These are phyloP conservation scores for Ustilago loliicola DNA, from an alignment of 1,284 basidiomycete genomes.

Conservation along the genomic window DNA sequence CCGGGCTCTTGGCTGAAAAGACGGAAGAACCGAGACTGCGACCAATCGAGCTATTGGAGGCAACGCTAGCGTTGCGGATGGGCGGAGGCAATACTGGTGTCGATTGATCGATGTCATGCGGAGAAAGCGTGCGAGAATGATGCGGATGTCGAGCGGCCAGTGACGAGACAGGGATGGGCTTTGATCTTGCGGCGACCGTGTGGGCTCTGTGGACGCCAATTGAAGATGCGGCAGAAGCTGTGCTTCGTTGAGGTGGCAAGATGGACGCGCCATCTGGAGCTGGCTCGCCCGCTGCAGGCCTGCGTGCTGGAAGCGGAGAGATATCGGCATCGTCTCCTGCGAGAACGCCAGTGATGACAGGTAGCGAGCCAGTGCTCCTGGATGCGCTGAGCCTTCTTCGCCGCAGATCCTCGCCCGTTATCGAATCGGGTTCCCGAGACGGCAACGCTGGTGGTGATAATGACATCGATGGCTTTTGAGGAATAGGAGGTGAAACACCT, in stretches of 20 bases:
- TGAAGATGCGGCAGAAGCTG: constrained; percentile 4
- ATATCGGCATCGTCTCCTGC: constrained; percentile 9
- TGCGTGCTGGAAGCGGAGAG: constrained; percentile 31
- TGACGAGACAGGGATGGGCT: constrained; percentile 28
- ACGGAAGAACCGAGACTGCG: constrained; percentile 33
- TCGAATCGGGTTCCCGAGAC: constrained; percentile 12
- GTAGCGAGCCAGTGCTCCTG: constrained; percentile 37
- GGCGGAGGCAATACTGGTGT: constrained; percentile 34
- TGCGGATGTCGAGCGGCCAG: constrained; percentile 11
- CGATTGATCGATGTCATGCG: constrained; percentile 19
- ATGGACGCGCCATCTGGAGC: constrained; percentile 19
- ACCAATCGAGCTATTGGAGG: constrained; percentile 12
- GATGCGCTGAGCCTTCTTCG: constrained; percentile 39
- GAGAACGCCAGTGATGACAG: constrained; percentile 13
- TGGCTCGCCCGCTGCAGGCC: constrained; percentile 11
- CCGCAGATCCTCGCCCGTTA: neutral
- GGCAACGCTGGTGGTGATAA: constrained; percentile 28
- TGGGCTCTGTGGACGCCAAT: constrained; percentile 28
- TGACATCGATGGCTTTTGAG: neutral
- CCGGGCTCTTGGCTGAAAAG: constrained; percentile 8
- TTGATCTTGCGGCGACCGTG: constrained; percentile 33
- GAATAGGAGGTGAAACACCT: constrained; percentile 13
- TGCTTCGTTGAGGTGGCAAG: constrained; percentile 38
- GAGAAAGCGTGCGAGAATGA: constrained; percentile 24
- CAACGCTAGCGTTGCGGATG: constrained; percentile 14